A percentile compares a stretch with the other conserved stretches of the same genome.
Evolutionary conservation across 495 filamentous ascomycete species (phyloP).

Genomic region (Trypethelium eluteriae): DNA sequence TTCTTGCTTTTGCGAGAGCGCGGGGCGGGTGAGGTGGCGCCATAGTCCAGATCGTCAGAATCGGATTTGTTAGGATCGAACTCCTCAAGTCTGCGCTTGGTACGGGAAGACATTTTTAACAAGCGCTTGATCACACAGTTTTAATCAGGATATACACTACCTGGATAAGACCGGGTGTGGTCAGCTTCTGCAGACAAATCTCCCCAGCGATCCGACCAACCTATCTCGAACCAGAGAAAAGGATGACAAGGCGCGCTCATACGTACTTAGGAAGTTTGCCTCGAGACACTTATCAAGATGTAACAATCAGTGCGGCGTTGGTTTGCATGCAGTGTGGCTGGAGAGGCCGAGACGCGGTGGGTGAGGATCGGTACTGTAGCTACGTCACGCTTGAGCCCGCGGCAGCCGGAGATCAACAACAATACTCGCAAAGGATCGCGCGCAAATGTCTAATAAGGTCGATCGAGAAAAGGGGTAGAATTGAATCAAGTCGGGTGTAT

Average conservation of each 20-base stretch:
- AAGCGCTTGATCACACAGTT: constrained; percentile 13
- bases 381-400: no score
- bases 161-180: neutral
- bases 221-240: neutral
- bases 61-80: constrained; percentile 80
- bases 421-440: neutral
- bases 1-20: constrained; percentile 20
- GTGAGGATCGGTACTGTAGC: neutral
- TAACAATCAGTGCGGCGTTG: neutral
- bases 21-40: constrained; percentile 33
- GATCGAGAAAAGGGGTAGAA: neutral
- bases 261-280: neutral
- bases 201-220: neutral
- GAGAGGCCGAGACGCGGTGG: neutral
- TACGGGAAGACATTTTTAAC: constrained; percentile 41
- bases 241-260: neutral
- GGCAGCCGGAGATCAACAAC: neutral
- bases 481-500: neutral
- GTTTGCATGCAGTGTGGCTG: neutral
- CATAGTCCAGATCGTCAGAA: constrained; percentile 73
- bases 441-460: neutral
- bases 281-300: neutral
- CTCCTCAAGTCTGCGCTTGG: constrained; percentile 65
- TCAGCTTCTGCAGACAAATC: neutral
- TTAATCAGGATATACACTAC: neutral